Evolutionary conservation across 805 yeast genomes (phyloP).

Genomic region (Candida nonsorbophila): DNA sequence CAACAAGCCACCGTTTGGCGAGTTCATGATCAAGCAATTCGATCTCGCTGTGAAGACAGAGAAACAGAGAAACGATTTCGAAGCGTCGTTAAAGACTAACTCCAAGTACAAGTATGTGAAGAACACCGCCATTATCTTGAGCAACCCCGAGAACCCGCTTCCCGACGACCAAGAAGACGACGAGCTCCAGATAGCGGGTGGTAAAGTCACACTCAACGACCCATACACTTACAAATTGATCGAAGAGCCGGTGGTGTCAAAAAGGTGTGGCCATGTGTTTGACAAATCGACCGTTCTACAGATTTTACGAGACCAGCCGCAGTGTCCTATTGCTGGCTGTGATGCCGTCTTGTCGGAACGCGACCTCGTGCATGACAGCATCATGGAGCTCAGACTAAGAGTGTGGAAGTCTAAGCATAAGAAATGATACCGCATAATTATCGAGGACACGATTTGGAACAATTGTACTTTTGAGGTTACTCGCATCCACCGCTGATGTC

Average conservation of each 20-base stretch:
- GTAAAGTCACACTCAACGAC: constrained; percentile 61
- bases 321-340: constrained; percentile 63
- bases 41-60: neutral
- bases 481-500: constrained; percentile 4
- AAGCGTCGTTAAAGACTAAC: constrained; percentile 1
- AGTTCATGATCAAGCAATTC: no score
- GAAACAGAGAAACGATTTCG: neutral
- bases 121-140: constrained; percentile 43
- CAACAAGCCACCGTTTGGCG: no score
- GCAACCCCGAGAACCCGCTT: constrained; percentile 58
- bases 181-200: constrained; percentile 65
- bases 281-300: constrained; percentile 43
- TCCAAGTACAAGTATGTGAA: constrained; percentile 22
- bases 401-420: constrained; percentile 17
- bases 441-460: neutral
- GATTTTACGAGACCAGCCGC: constrained; percentile 16
- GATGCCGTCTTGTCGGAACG: constrained; percentile 21
- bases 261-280: constrained; percentile 56
- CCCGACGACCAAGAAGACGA: constrained; percentile 49
- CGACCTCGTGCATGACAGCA: constrained; percentile 41
- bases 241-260: constrained; percentile 50
- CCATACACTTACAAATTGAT: constrained; percentile 56
- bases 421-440: constrained; percentile 7
- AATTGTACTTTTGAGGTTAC: neutral
- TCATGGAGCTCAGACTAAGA: constrained; percentile 53